A percentile compares a stretch with the other conserved stretches of the same genome.
These are phyloP conservation scores for Epichloe gansuensis DNA, from an alignment of 2,329 filamentous ascomycete genomes.

Conservation along the genomic window DNA sequence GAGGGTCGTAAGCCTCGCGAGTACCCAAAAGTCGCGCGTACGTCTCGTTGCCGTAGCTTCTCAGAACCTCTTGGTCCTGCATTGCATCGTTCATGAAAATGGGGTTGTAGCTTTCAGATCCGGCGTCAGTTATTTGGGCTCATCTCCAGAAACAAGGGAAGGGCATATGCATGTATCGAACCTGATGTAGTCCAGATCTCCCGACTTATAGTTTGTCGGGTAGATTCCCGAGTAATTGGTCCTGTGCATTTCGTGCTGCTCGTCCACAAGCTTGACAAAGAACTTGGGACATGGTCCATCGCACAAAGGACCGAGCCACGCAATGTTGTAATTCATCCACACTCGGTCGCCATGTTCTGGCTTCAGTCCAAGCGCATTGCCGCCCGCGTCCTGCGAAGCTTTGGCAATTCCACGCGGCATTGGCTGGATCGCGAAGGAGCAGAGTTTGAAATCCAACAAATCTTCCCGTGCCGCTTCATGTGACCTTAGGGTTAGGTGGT, in stretches of 20 bases:
- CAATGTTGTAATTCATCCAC: slow-evolving; percentile 20
- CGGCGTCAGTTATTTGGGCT: not conserved
- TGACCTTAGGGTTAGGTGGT: not conserved
- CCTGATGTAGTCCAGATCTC: slow-evolving; percentile 10
- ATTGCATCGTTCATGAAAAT: slow-evolving; percentile 15
- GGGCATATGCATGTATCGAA: not conserved
- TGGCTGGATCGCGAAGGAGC: slow-evolving; percentile 10
- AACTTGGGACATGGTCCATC: slow-evolving; percentile 10
- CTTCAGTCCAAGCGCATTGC: slow-evolving; percentile 15
- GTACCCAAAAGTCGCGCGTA: slow-evolving; percentile 7
- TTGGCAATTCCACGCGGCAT: slow-evolving; percentile 8
- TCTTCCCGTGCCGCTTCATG: not conserved
- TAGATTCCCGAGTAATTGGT: slow-evolving; percentile 8
- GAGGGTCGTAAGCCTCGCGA: slow-evolving; percentile 8
- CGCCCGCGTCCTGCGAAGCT: slow-evolving; percentile 8
- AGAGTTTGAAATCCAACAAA: slow-evolving; percentile 6
- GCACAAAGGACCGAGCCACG: slow-evolving; percentile 12
- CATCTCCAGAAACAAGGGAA: not conserved
- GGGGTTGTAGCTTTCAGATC: slow-evolving; percentile 10
- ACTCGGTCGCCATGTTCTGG: slow-evolving; percentile 15
- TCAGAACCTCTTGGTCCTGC: slow-evolving; percentile 8
- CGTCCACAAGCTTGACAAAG: slow-evolving; percentile 4
- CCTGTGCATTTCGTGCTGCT: slow-evolving; percentile 8
- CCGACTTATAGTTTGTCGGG: slow-evolving; percentile 11
- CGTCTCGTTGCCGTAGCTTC: slow-evolving; percentile 9